phyloP scores from a whole-genome alignment of 2,329 filamentous ascomycete genomes.

The Tolypocladium inflatum region DNA sequence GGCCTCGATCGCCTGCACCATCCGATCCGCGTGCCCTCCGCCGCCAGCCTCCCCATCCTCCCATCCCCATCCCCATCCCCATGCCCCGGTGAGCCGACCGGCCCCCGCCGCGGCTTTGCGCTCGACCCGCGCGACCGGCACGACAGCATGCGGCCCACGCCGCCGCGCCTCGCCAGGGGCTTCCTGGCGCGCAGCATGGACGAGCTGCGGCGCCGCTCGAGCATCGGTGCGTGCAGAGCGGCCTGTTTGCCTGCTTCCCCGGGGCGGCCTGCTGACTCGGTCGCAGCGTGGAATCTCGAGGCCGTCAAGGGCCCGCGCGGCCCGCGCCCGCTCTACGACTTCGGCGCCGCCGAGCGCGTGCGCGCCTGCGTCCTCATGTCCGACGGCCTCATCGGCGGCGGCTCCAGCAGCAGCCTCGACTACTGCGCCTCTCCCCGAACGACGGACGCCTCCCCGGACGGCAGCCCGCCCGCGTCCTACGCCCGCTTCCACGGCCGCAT shows the following conservation, averaged over 20 bases:
- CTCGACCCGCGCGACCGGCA: neutral
- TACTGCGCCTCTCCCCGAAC: slow-evolving; percentile 35
- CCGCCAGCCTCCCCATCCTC: no score
- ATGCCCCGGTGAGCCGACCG: slow-evolving; percentile 21
- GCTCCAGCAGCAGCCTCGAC: slow-evolving; percentile 65
- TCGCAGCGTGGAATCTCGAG: slow-evolving; percentile 59
- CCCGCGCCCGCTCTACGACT: slow-evolving; percentile 56
- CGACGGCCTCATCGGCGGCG: slow-evolving; percentile 79
- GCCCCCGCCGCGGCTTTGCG: slow-evolving; percentile 7
- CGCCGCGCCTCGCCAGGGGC: slow-evolving; percentile 35
- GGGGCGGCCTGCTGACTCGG: no score
- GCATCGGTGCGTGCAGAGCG: slow-evolving; percentile 34
- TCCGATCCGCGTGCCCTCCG: no score
- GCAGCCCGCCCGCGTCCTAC: slow-evolving; percentile 34
- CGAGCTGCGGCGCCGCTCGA: slow-evolving; percentile 47
- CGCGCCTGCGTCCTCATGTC: slow-evolving; percentile 67
- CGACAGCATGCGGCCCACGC: slow-evolving; percentile 36
- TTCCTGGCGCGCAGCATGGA: slow-evolving; percentile 50
- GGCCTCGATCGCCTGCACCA: no score
- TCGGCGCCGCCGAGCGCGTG: slow-evolving; percentile 40
- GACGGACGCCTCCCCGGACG: slow-evolving; percentile 3
- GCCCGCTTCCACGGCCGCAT: slow-evolving; percentile 81
- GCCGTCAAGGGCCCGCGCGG: slow-evolving; percentile 55
- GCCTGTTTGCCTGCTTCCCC: neutral
- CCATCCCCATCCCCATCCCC: no score